These are phyloP conservation scores for Rhazya stricta DNA, from an alignment of 257 asterid species.

Conservation along the genomic window DNA sequence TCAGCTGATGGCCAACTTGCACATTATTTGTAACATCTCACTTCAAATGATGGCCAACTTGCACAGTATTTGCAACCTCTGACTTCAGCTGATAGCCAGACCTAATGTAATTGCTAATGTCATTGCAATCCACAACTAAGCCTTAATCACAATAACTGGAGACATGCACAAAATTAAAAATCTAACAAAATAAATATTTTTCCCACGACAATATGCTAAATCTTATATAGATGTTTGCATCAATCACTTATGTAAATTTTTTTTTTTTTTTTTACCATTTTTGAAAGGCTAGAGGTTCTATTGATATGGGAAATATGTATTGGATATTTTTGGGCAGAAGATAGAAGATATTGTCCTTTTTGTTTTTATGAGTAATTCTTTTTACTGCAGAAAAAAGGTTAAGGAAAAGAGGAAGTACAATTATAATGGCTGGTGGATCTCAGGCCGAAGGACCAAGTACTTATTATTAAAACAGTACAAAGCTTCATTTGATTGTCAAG, in stretches of 20 bases:
- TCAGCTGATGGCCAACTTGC: too few species aligned
- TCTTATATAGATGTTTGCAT: neutral
- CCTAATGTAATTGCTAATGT: neutral
- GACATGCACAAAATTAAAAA: neutral
- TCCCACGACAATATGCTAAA: neutral
- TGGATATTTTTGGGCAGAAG: neutral
- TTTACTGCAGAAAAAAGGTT: constrained; percentile 56
- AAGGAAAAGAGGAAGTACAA: constrained; percentile 47
- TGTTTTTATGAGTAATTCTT: neutral
- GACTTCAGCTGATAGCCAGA: neutral
- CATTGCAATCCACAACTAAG: neutral
- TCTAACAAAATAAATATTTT: neutral
- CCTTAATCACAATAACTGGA: neutral
- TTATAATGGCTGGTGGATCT: constrained; percentile 66
- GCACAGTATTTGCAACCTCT: neutral
- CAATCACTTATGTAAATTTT: constrained; percentile 5
- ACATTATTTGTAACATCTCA: too few species aligned
- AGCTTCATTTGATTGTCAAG: too few species aligned
- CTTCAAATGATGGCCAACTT: too few species aligned
- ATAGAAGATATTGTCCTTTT: neutral
- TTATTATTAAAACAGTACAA: too few species aligned
- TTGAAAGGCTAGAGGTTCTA: too few species aligned
- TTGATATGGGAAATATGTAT: too few species aligned
- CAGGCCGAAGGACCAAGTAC: constrained; percentile 54
- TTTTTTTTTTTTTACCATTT: too few species aligned